Percentiles rank a stretch among this genome's conserved stretches.
These are phyloP conservation scores for Arthrobotrys megalospora DNA, from an alignment of 2,329 filamentous ascomycete genomes.

Conservation along the genomic window DNA sequence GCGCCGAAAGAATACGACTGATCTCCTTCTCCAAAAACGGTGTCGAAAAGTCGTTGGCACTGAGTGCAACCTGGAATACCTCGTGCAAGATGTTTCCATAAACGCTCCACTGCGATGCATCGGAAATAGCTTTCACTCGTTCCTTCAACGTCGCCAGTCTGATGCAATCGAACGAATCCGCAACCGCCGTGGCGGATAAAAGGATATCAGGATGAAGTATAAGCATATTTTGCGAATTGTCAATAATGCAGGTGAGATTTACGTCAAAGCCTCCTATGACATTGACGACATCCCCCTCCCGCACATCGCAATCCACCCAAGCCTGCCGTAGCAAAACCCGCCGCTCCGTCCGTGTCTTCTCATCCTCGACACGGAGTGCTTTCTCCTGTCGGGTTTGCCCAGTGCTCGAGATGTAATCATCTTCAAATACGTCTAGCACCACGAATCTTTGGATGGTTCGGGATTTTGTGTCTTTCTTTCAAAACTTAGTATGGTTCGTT, in stretches of 20 bases:
- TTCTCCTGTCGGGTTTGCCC: constrained; percentile 68
- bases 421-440: constrained; percentile 62
- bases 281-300: constrained; percentile 83
- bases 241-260: constrained; percentile 82
- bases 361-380: constrained; percentile 86
- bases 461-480: constrained; percentile 64
- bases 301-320: constrained; percentile 86
- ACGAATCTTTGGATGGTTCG: constrained; percentile 64
- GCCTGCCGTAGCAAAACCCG: constrained; percentile 84
- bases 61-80: constrained; percentile 91
- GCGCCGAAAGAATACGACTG: constrained; percentile 78
- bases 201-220: constrained; percentile 96
- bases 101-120: constrained; percentile 83
- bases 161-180: constrained; percentile 94
- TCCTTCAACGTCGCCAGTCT: constrained; percentile 94
- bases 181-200: constrained; percentile 92
- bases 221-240: constrained; percentile 85
- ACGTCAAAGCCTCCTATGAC: constrained; percentile 83
- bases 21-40: constrained; percentile 78
- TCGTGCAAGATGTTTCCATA: constrained; percentile 96
- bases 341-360: constrained; percentile 77
- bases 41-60: constrained; percentile 84
- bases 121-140: constrained; percentile 89
- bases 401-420: constrained; percentile 55
- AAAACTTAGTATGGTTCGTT: constrained; percentile 61